Evolutionary conservation across 2,329 filamentous ascomycete species (phyloP).

Genomic region (Arthrobotrys iridis): DNA sequence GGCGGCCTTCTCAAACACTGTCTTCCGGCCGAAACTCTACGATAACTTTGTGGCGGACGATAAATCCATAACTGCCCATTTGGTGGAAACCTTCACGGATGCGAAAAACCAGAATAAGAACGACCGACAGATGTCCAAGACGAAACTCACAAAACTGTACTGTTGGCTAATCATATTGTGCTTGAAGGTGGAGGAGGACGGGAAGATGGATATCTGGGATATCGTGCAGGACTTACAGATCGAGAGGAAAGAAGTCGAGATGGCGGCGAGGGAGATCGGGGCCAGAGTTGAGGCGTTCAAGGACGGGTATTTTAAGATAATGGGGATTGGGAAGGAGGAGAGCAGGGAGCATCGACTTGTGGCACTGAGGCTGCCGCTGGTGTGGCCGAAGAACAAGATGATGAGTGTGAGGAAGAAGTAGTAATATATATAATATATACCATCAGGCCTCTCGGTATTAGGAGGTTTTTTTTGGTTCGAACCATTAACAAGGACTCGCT

Average conservation of each 20-base stretch:
- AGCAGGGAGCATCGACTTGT: constrained; percentile 72
- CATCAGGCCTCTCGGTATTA: background rate
- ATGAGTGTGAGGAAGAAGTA: constrained; percentile 57
- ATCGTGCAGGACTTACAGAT: constrained; percentile 77
- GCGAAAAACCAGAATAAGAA: constrained; percentile 48
- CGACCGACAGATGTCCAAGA: constrained; percentile 41
- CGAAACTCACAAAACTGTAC: constrained; percentile 45
- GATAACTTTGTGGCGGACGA: constrained; percentile 33
- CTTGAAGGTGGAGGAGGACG: constrained; percentile 74
- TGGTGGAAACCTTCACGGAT: constrained; percentile 38
- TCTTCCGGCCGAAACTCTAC: constrained; percentile 37
- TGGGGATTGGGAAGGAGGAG: constrained; percentile 71
- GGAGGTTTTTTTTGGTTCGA: background rate
- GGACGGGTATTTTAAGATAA: constrained; percentile 65
- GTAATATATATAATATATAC: background rate
- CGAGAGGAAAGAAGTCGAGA: constrained; percentile 75
- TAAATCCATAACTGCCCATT: constrained; percentile 37
- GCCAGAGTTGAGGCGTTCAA: constrained; percentile 68
- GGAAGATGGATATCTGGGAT: constrained; percentile 64
- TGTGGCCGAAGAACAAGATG: constrained; percentile 76
- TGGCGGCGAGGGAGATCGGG: constrained; percentile 78
- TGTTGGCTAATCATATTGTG: constrained; percentile 46
- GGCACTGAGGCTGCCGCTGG: constrained; percentile 78
- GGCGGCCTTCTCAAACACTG: constrained; percentile 17
- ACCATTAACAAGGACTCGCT: background rate